Percentiles rank a stretch among this genome's conserved stretches.
Evolutionary conservation across 345 rosid species (phyloP).

Genomic region (Turnera subulata): DNA sequence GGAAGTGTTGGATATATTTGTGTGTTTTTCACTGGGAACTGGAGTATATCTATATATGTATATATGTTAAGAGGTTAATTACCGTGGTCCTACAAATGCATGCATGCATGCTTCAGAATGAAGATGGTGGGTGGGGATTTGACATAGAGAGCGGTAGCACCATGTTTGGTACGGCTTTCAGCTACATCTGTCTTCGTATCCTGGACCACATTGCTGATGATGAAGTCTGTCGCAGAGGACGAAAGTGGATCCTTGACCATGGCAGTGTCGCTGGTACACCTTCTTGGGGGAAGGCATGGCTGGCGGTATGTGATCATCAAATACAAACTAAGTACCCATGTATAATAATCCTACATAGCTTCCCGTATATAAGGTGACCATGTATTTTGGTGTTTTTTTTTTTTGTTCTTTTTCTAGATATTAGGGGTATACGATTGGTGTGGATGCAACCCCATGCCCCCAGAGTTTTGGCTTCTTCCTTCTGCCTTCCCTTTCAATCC

Average conservation of each 20-base stretch:
- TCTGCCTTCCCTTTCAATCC: slow-evolving; percentile 16
- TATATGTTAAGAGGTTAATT: too few species aligned
- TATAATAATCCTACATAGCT: too few species aligned
- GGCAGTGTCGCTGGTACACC: slow-evolving; percentile 1
- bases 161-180: slow-evolving; percentile 16
- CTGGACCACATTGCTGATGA: slow-evolving; percentile 11
- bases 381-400: too few species aligned
- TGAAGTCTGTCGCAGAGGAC: slow-evolving; percentile 8
- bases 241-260: slow-evolving; percentile 18
- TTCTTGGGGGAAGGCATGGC: slow-evolving; percentile 20
- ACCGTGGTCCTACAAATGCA: too few species aligned
- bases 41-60: background rate
- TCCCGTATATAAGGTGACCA: too few species aligned
- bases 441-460: slow-evolving; percentile 23
- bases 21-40: too few species aligned
- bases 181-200: slow-evolving; percentile 14
- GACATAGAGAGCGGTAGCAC: slow-evolving; percentile 19
- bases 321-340: too few species aligned
- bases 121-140: slow-evolving; percentile 26
- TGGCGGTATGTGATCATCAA: too few species aligned
- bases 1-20: background rate
- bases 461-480: slow-evolving; percentile 20
- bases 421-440: slow-evolving; percentile 26
- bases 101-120: slow-evolving; percentile 9
- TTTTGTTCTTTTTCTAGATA: too few species aligned